phyloP scores from a whole-genome alignment of 2,329 filamentous ascomycete species.

The Akanthomyces dipterigenus region DNA sequence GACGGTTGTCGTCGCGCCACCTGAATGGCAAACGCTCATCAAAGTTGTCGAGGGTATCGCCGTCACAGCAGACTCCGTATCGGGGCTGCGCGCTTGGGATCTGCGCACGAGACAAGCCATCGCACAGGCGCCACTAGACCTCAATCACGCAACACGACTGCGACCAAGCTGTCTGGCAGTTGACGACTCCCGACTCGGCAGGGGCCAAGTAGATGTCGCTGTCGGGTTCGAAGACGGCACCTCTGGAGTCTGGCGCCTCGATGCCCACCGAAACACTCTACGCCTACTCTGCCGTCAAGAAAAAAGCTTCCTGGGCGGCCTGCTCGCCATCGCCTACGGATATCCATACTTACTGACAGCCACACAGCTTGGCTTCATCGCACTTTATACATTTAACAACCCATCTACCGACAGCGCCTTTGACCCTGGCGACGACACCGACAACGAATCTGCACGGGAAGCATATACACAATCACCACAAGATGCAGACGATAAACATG shows the following conservation, averaged over 20 bases:
- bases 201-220: conserved; percentile 49
- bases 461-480: neutral
- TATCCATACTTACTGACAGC: conserved; percentile 75
- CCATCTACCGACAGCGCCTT: conserved; percentile 11
- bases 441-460: neutral
- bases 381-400: conserved; percentile 61
- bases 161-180: conserved; percentile 60
- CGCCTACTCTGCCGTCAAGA: conserved; percentile 50
- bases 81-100: conserved; percentile 74
- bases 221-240: conserved; percentile 67
- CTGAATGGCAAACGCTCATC: conserved; percentile 57
- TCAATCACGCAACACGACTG: conserved; percentile 17
- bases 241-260: conserved; percentile 62
- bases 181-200: conserved; percentile 42
- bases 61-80: conserved; percentile 63
- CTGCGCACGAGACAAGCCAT: conserved; percentile 57
- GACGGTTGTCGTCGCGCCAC: conserved; percentile 13
- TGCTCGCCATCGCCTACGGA: conserved; percentile 65
- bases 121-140: conserved; percentile 37
- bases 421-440: conserved; percentile 6
- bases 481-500: neutral
- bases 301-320: conserved; percentile 54
- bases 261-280: conserved; percentile 38
- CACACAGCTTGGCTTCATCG: conserved; percentile 65
- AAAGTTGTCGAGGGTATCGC: conserved; percentile 72